Percentiles rank a stretch among this genome's conserved stretches.
Evolutionary conservation across 768 basidiomycete genomes (phyloP).

Genomic region (Leccinum longicurvipes): DNA sequence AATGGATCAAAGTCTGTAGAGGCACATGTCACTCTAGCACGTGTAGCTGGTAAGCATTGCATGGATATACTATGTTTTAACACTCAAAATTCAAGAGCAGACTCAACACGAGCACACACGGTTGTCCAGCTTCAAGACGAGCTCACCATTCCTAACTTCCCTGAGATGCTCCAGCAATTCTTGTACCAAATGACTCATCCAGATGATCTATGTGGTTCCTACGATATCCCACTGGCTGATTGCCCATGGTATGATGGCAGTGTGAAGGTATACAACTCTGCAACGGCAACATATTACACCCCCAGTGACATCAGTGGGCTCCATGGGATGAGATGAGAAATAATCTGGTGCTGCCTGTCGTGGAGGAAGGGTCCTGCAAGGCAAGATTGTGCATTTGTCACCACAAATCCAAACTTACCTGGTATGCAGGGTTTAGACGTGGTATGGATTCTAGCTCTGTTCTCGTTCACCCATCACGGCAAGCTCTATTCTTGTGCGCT

Average conservation of each 20-base stretch:
- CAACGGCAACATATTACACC: background rate
- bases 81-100: too few species aligned
- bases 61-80: too few species aligned
- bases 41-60: too few species aligned
- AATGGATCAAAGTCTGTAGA: background rate
- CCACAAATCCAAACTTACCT: background rate
- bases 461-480: background rate
- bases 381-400: background rate
- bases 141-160: background rate
- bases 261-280: background rate
- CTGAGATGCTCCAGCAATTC: background rate
- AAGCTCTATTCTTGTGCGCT: slow-evolving; percentile 11
- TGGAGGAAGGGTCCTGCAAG: background rate
- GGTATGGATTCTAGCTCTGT: background rate
- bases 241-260: background rate
- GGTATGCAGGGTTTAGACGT: background rate
- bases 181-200: background rate
- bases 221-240: background rate
- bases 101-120: background rate
- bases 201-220: background rate
- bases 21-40: background rate
- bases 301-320: background rate
- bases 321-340: background rate
- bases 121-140: background rate
- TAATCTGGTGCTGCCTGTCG: background rate